These are phyloP conservation scores for Aspergillus vadensis DNA, from an alignment of 2,329 filamentous ascomycete species.

Conservation along the genomic window DNA sequence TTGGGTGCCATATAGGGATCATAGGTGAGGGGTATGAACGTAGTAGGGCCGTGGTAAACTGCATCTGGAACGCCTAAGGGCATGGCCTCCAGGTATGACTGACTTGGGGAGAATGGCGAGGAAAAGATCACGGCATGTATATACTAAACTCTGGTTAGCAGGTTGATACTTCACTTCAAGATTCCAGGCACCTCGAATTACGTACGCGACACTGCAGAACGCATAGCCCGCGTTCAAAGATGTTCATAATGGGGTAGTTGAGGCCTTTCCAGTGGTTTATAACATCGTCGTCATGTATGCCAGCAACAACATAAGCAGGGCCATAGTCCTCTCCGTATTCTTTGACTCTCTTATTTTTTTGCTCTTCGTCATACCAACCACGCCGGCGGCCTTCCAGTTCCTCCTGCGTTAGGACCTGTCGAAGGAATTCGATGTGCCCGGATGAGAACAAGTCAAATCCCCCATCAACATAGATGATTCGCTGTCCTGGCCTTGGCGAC, in stretches of 20 bases:
- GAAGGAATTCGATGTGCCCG: conserved; percentile 93
- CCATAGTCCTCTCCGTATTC: conserved; percentile 71
- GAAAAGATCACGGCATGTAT: conserved; percentile 85
- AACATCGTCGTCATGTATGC: conserved; percentile 90
- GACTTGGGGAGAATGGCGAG: conserved; percentile 83
- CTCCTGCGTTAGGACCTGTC: conserved; percentile 73
- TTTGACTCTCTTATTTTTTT: conserved; percentile 62
- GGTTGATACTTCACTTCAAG: background rate
- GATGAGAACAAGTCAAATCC: conserved; percentile 97
- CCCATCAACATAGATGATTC: conserved; percentile 91
- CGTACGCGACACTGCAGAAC: conserved; percentile 89
- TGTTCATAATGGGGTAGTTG: conserved; percentile 99
- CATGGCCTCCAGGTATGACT: conserved; percentile 71
- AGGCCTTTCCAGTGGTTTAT: conserved; percentile 97
- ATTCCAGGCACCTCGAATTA: conserved; percentile 10
- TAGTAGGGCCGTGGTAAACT: conserved; percentile 95
- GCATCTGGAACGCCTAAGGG: conserved; percentile 74
- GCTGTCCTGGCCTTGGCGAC: conserved; percentile 73
- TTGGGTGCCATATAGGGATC: conserved; percentile 82
- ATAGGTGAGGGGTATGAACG: conserved; percentile 77
- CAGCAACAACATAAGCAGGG: conserved; percentile 85
- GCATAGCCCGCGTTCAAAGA: conserved; percentile 92
- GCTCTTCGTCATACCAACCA: conserved; percentile 74
- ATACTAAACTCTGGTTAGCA: conserved; percentile 58
- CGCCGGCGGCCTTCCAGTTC: conserved; percentile 65